phyloP scores from a whole-genome alignment of 306 rosid species.

The Canavalia gladiata region DNA sequence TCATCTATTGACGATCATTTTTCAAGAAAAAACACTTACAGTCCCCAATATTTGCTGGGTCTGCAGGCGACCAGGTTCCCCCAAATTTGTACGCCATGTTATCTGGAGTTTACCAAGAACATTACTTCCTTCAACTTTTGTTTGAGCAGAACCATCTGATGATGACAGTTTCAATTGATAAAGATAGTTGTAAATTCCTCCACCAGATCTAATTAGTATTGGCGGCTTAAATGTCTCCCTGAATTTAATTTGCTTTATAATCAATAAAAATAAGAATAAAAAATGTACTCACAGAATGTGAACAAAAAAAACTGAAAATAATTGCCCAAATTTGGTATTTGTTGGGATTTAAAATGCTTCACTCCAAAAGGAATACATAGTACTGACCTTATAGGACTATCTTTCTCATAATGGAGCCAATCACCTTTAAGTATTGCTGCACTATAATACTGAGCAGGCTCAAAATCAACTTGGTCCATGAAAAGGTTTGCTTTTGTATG shows the following conservation, averaged over 20 bases:
- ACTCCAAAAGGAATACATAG: conserved; percentile 34
- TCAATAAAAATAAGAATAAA: conserved; percentile 36
- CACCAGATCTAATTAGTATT: conserved; percentile 82
- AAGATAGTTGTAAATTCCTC: conserved; percentile 95
- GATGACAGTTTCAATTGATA: conserved; percentile 72
- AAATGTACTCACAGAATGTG: conserved; percentile 9
- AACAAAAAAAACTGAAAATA: conserved; percentile 12
- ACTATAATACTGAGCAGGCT: conserved; percentile 86
- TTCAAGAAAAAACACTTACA: conserved; percentile 65
- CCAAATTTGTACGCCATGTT: conserved; percentile 98
- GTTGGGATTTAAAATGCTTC: conserved; percentile 30
- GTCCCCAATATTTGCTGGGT: conserved; percentile 97
- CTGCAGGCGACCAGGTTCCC: conserved; percentile 97
- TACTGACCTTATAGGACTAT: conserved; percentile 67
- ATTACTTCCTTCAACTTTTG: conserved; percentile 91
- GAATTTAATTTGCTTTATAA: conserved; percentile 47
- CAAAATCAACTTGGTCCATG: conserved; percentile 99
- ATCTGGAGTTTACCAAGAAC: conserved; percentile 97
- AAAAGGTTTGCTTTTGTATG: conserved; percentile 96
- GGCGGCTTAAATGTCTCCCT: conserved; percentile 82
- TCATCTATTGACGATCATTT: conserved; percentile 25
- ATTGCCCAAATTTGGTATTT: conserved; percentile 24
- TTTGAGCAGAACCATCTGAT: conserved; percentile 62
- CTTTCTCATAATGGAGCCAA: conserved; percentile 60
- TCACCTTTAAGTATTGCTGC: conserved; percentile 82